phyloP scores from a whole-genome alignment of 257 asterid genomes.

The Solanum chaucha region DNA sequence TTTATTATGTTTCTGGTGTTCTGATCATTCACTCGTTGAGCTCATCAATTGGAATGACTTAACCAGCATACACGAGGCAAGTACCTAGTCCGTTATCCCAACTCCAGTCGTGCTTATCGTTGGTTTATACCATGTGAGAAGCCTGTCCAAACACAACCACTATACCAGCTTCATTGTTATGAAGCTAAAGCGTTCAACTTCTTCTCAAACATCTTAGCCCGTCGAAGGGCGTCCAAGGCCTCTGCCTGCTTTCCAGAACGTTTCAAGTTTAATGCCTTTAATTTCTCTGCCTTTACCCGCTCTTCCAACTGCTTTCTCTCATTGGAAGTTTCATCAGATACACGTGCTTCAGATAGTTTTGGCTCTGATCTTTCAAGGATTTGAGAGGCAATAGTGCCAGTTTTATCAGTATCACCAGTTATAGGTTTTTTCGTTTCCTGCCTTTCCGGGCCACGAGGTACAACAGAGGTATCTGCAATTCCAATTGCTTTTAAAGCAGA shows the following conservation, averaged over 20 bases:
- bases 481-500: conserved; percentile 80
- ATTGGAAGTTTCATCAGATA: conserved; percentile 9
- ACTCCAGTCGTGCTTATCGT: not conserved
- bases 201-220: conserved; percentile 71
- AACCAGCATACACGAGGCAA: not conserved
- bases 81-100: not conserved
- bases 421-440: conserved; percentile 12
- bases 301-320: conserved; percentile 56
- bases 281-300: conserved; percentile 63
- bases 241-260: conserved; percentile 83
- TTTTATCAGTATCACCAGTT: conserved; percentile 4
- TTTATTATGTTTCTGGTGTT: not conserved
- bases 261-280: conserved; percentile 70
- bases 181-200: conserved; percentile 55
- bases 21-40: not conserved
- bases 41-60: not conserved
- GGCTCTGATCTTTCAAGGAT: conserved; percentile 21
- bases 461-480: conserved; percentile 22
- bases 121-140: not conserved
- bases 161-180: conserved; percentile 3
- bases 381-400: conserved; percentile 13
- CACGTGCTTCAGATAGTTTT: conserved; percentile 4
- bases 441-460: conserved; percentile 17
- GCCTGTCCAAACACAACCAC: not conserved
- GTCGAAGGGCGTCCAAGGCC: conserved; percentile 70